Base-by-base conservation (phyloP, 2,329 filamentous ascomycete species). In the Zasmidium angulare region DNA sequence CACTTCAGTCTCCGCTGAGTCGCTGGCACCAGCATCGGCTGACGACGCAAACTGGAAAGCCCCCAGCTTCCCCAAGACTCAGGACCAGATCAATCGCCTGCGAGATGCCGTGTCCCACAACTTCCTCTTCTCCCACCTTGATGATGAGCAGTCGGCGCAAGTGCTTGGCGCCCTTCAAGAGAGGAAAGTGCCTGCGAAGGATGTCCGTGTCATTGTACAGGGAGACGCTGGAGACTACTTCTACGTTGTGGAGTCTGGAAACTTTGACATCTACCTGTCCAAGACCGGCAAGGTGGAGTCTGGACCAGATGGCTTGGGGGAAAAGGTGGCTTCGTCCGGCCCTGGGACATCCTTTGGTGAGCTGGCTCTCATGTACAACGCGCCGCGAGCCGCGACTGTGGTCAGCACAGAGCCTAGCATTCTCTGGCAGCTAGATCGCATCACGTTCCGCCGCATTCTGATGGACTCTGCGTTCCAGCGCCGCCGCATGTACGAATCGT, bases 381-480 rank as follows among this genome's bases (percentile, higher is more conserved):
- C 95, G 21, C 95, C 95, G 23, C 91, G 95, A 71, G 95, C 95
- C 46, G 95, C 95, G 2, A 98, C 95, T 0, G 91, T 99, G 61
- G 85, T 96, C 62, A 96, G 91, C 26, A 87, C 89, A 12, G 90
- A 96, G 69, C 75, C 88, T 2, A 93, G 89, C 71, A 93, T 89
- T 2, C 83, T 99, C 10, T 99, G 95, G 95, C 92, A 92, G 20
- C 82, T 99, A 53, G 95, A 99, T 74, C 91, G 95, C 55, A 84
- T 97, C 63, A 99, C 95, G 10, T 99, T 99, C 83, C 91, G 95
- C 68, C 90, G 95, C 62, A 98, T 99, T 65, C 83, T 99, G 63
- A 97, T 99, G 93, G 93, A 98, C 78, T 96, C 91, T 43, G 96
- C 95, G 2, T 98, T 97, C 79, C 91, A 96, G 69, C 90, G 93